Base-by-base conservation (phyloP, 1,139 yeast species). In the Suhomyces yuchorum region DNA sequence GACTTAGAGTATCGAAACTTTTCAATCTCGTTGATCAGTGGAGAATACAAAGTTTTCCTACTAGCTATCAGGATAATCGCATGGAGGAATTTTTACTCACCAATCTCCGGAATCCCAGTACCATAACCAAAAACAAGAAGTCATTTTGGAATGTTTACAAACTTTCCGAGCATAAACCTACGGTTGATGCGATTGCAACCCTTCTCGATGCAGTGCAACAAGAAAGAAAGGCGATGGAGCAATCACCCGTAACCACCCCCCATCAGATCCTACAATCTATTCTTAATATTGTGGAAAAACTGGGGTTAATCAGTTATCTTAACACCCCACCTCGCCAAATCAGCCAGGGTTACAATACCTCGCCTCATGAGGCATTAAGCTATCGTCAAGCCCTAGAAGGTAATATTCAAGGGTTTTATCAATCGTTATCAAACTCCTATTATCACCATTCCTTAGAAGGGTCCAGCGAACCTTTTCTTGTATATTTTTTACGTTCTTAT, bases 401-500 rank as follows among this genome's bases (percentile, higher is more conserved):
- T 2, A 51, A 66, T 37, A 53, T 73, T 15, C 50, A 53, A 12
- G 52, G 66, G 17, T 73, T 75, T 51, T 58, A 63, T 42, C 47
- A 43, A 19, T 67, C 76, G 1, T 51, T 74, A 19, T 51, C 53
- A 15, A 44, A 53, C 32, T 54, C 67, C 2, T 67, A 57, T 49
- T 43, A 49, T 8, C 53, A 49, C 9, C 70, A 59, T 44, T 41
- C 22, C 15, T 40, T 42, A 14, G 42, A 45, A 3, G 53, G 46
- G n/a, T 40, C 43, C 4, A 58, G 54, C 8, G 67, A 59, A 4
- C 42, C 58, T 2, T 74, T 75, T 53, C 28, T 73, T 5, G 68
- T 62, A 19, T 65, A 57, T 50, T 75, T 83, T 54, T 55, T 83
- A 18, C 70, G 72, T 26, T 75, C 73, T 34, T 80, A 80, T 60